Percentiles rank a stretch among this genome's conserved stretches.
Conservation (phyloP, 148 eudicot genomes). For the Dysphania ambrosioides region DNA sequence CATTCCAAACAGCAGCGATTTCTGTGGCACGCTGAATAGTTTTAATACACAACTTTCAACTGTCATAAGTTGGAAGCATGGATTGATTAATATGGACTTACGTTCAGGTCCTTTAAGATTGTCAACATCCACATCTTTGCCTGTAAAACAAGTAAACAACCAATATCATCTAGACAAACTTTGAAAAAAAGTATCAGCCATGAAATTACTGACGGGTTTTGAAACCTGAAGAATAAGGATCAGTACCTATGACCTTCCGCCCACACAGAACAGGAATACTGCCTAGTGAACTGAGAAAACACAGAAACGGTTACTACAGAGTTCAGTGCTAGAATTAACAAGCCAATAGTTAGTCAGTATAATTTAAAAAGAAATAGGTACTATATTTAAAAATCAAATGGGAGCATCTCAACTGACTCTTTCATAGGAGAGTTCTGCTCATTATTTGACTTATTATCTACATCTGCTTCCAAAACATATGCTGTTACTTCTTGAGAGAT, state of each 20-base stretch:
- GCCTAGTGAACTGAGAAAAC: conserved; percentile 20
- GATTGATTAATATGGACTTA: conserved; percentile 17
- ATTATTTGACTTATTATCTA: conserved; percentile 7
- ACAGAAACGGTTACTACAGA: conserved; percentile 1
- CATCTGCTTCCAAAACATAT: conserved; percentile 22
- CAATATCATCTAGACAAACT: conserved; percentile 21
- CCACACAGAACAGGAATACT: conserved; percentile 14
- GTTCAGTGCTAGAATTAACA: not conserved
- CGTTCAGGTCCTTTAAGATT: not conserved
- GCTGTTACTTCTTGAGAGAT: conserved; percentile 8
- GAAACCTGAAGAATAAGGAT: conserved; percentile 7
- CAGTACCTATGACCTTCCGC: conserved; percentile 26
- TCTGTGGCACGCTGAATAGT: conserved; percentile 17
- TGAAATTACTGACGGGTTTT: not conserved
- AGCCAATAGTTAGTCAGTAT: not conserved
- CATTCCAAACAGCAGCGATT: conserved; percentile 15
- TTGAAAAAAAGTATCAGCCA: conserved; percentile 7
- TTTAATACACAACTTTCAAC: conserved; percentile 32
- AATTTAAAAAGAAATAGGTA: not conserved
- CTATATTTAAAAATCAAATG: not conserved
- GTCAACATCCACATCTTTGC: conserved; percentile 1
- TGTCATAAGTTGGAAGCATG: conserved; percentile 33
- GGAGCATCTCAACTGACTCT: conserved; percentile 37
- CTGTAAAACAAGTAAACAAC: conserved; percentile 12
- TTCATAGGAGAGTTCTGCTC: conserved; percentile 15